These are phyloP conservation scores for Effrenium voratum DNA, from an alignment of 73 alveolate genomes.

Conservation along the genomic window DNA sequence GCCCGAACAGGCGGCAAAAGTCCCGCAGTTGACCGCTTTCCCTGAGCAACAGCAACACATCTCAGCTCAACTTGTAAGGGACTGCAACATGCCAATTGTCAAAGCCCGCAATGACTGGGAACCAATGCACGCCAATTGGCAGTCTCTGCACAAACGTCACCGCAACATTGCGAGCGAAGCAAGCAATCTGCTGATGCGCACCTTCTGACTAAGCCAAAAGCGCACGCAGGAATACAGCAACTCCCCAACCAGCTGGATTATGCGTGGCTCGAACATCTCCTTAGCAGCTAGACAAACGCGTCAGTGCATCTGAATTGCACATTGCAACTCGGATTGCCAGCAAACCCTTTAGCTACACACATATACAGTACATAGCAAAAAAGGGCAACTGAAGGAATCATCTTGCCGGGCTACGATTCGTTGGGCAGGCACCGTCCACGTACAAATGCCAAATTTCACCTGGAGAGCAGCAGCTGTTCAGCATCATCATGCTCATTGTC, in stretches of 20 bases:
- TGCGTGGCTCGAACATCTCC: conserved; percentile 22
- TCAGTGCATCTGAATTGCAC: neutral
- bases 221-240: conserved; percentile 29
- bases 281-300: neutral
- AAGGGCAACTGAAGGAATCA: neutral
- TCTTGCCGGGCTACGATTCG: conserved; percentile 35
- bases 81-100: too few species aligned
- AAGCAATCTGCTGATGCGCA: too few species aligned
- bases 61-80: too few species aligned
- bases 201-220: neutral
- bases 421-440: conserved; percentile 66
- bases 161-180: too few species aligned
- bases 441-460: conserved; percentile 66
- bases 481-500: neutral
- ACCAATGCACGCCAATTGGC: too few species aligned
- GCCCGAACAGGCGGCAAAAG: conserved; percentile 16
- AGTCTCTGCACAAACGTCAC: too few species aligned
- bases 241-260: conserved; percentile 81
- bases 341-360: neutral
- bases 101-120: too few species aligned
- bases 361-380: neutral
- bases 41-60: too few species aligned
- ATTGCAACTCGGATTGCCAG: neutral
- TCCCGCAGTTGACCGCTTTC: too few species aligned
- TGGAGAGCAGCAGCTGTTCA: neutral